These are phyloP conservation scores for Picea engelmannii DNA, from an alignment of 83 land plant genomes.

Conservation along the genomic window DNA sequence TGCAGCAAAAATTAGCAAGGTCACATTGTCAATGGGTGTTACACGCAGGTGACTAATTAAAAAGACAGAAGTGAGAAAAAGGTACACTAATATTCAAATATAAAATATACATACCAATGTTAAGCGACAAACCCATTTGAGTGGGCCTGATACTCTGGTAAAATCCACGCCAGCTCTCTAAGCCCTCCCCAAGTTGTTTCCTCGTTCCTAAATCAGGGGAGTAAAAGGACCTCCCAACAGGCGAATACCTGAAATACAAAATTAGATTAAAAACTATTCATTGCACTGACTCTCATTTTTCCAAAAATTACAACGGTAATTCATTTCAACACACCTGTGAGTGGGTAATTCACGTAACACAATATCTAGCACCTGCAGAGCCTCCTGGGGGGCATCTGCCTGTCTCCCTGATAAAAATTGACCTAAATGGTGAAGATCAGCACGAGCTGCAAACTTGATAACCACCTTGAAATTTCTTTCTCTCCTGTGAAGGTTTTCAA, in stretches of 20 bases:
- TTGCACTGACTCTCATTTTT: neutral
- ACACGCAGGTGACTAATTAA: neutral
- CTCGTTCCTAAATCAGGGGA: slow-evolving; percentile 69
- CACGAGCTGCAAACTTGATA: slow-evolving; percentile 76
- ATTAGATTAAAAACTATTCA: neutral
- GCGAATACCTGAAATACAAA: slow-evolving; percentile 46
- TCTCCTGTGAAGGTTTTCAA: slow-evolving; percentile 29
- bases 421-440: slow-evolving; percentile 71
- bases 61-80: neutral
- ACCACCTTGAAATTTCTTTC: slow-evolving; percentile 63
- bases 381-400: slow-evolving; percentile 88
- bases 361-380: slow-evolving; percentile 79
- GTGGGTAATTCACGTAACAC: slow-evolving; percentile 81
- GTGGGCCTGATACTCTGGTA: slow-evolving; percentile 92
- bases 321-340: slow-evolving; percentile 33
- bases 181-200: slow-evolving; percentile 74
- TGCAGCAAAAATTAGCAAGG: slow-evolving; percentile 20
- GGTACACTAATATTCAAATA: too few relatives aligned
- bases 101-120: slow-evolving; percentile 62
- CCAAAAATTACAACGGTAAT: neutral
- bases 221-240: slow-evolving; percentile 82
- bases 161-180: slow-evolving; percentile 91
- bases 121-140: slow-evolving; percentile 92
- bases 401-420: slow-evolving; percentile 70
- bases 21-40: neutral